phyloP scores from a whole-genome alignment of 2,329 filamentous ascomycete species.

The Talaromyces sp. region DNA sequence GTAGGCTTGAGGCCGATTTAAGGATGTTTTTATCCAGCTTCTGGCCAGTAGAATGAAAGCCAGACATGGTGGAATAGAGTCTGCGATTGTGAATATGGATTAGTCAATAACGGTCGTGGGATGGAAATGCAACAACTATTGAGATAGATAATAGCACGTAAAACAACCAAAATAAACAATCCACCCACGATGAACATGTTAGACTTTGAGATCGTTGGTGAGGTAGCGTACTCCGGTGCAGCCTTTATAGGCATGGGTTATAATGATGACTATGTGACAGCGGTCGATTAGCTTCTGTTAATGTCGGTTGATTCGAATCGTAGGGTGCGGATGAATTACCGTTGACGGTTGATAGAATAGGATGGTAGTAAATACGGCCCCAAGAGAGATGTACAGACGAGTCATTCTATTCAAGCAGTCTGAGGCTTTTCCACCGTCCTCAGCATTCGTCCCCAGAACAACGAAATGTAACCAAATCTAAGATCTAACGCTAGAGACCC shows the following conservation, averaged over 20 bases:
- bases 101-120: no score
- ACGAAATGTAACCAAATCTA: neutral
- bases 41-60: constrained; percentile 14
- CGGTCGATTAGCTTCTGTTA: constrained; percentile 84
- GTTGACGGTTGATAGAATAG: constrained; percentile 84
- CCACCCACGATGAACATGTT: constrained; percentile 64
- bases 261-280: constrained; percentile 95
- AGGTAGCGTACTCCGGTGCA: constrained; percentile 90
- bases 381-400: no score
- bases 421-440: no score
- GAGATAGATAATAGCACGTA: no score
- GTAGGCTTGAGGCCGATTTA: constrained; percentile 23
- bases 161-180: no score
- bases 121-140: no score
- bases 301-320: constrained; percentile 7
- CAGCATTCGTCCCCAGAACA: neutral
- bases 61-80: neutral
- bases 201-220: constrained; percentile 97
- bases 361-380: no score
- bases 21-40: constrained; percentile 21
- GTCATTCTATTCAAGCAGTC: no score
- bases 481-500: neutral
- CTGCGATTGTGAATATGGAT: no score
- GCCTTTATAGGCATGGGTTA: constrained; percentile 91
- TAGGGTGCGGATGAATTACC: constrained; percentile 37